Conservation (phyloP, 2,329 filamentous ascomycete genomes). For the Colletotrichum graminicola region DNA sequence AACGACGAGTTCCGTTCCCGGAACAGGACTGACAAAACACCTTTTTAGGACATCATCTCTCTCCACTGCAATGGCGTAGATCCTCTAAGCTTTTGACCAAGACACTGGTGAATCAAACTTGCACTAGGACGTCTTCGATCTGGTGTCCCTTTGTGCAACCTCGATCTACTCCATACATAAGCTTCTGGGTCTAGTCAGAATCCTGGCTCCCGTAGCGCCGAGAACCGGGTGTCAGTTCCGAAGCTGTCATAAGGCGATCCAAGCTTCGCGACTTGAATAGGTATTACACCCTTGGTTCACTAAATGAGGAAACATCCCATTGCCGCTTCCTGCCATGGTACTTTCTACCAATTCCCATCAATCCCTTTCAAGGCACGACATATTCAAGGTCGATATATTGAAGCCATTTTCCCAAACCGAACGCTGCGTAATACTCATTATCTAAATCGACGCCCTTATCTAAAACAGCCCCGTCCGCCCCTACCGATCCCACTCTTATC, state of each 20-base stretch:
- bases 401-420: not conserved
- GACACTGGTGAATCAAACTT: not conserved
- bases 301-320: not conserved
- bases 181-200: not conserved
- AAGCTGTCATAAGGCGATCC: conserved; percentile 3
- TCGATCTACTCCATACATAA: not conserved
- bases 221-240: not conserved
- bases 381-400: not conserved
- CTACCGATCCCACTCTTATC: conserved; percentile 40
- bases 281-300: not conserved
- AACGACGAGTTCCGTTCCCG: not conserved
- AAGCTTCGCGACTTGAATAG: conserved; percentile 10
- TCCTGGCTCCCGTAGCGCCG: not conserved
- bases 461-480: conserved; percentile 21
- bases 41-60: not conserved
- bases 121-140: not conserved
- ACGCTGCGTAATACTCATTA: conserved; percentile 35
- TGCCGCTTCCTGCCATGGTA: not conserved
- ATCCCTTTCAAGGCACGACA: not conserved
- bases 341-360: not conserved
- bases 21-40: not conserved
- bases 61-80: not conserved
- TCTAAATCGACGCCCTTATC: conserved; percentile 24
- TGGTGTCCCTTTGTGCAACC: not conserved
- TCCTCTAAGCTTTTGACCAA: not conserved